Evolutionary conservation across 345 rosid genomes (phyloP).

Genomic region (Salix udensis): DNA sequence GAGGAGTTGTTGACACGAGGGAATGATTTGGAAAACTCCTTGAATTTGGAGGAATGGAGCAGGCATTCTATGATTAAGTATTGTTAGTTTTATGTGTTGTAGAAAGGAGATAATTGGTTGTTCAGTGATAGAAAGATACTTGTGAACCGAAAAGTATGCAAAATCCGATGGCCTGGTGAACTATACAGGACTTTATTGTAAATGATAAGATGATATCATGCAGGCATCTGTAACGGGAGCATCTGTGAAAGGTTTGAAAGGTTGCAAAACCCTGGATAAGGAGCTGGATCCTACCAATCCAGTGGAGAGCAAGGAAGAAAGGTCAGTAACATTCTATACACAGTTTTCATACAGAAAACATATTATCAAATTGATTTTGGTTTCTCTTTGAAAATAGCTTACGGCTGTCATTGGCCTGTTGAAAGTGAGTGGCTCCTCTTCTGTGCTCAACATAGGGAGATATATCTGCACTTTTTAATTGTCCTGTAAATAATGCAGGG

Average conservation of each 20-base stretch:
- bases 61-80: too few species aligned
- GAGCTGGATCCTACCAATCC: constrained; percentile 91
- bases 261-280: constrained; percentile 82
- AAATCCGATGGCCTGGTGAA: constrained; percentile 12
- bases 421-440: too few species aligned
- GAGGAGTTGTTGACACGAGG: neutral
- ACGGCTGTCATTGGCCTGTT: too few species aligned
- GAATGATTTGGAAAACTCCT: neutral
- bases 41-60: neutral
- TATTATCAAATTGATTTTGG: neutral
- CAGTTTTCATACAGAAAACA: neutral
- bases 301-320: constrained; percentile 70
- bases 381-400: neutral
- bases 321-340: constrained; percentile 39
- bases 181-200: neutral
- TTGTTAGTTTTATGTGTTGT: neutral
- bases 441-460: too few species aligned
- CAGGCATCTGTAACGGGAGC: constrained; percentile 84
- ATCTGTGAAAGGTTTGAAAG: constrained; percentile 75
- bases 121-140: neutral
- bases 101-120: neutral
- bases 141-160: neutral
- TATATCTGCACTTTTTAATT: constrained; percentile 23
- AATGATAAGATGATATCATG: constrained; percentile 13
- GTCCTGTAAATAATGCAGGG: constrained; percentile 47